These are phyloP conservation scores for Mimosa pudica DNA, from an alignment of 306 rosid genomes.

Conservation along the genomic window DNA sequence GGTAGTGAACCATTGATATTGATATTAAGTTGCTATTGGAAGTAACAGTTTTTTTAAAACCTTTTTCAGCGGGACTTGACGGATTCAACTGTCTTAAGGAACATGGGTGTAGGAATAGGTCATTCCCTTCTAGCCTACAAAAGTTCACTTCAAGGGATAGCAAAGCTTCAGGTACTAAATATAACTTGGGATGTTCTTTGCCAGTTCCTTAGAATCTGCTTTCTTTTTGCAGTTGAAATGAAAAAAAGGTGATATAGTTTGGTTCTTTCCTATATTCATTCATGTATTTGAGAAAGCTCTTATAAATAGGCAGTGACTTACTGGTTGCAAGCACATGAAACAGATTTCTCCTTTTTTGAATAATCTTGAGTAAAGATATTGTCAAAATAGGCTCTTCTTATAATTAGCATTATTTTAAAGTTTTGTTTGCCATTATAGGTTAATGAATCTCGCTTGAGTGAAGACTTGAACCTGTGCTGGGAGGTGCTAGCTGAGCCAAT, in stretches of 20 bases:
- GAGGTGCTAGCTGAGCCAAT: conserved; percentile 98
- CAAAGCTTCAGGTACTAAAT: conserved; percentile 78
- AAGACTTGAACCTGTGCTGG: conserved; percentile 86
- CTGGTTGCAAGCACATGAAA: conserved; percentile 14
- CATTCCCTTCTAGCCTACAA: conserved; percentile 91
- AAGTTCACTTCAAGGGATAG: conserved; percentile 80
- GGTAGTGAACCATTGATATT: conserved; percentile 7
- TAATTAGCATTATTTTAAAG: conserved; percentile 1
- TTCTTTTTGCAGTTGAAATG: not conserved
- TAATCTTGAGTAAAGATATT: conserved; percentile 3
- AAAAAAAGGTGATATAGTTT: conserved; percentile 4
- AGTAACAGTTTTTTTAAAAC: not conserved
- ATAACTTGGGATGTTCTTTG: not conserved
- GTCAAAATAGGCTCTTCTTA: not conserved
- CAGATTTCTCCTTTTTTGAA: conserved; percentile 22
- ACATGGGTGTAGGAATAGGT: conserved; percentile 85
- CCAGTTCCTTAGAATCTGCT: conserved; percentile 12
- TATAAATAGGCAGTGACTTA: conserved; percentile 20
- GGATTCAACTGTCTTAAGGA: conserved; percentile 93
- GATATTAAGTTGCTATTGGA: conserved; percentile 14
- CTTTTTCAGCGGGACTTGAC: conserved; percentile 75
- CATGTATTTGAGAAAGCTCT: conserved; percentile 8
- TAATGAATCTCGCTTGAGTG: conserved; percentile 71
- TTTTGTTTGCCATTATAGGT: conserved; percentile 52
- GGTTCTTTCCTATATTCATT: conserved; percentile 26